Conservation (phyloP, 2,329 filamentous ascomycete genomes). For the Apiospora rasikravindrae region DNA sequence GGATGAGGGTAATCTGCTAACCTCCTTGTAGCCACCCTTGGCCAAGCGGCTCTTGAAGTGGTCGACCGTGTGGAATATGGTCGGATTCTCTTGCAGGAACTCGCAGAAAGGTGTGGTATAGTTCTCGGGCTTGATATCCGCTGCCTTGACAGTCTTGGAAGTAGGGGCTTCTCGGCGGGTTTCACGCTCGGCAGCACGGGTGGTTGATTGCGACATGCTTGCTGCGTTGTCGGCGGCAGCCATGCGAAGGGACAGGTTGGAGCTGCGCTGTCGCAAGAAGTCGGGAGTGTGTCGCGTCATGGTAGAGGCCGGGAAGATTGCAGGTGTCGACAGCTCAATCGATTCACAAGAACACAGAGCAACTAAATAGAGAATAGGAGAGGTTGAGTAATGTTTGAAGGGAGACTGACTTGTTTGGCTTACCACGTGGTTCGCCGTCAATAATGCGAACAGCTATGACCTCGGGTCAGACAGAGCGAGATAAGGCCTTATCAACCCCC, state of each 20-base stretch:
- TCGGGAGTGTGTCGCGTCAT: conserved; percentile 55
- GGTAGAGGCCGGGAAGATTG: not conserved
- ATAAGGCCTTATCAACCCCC: not conserved
- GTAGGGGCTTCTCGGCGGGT: conserved; percentile 32
- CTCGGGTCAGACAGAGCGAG: not conserved
- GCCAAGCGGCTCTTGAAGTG: conserved; percentile 77
- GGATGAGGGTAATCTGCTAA: conserved; percentile 40
- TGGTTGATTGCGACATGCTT: conserved; percentile 32
- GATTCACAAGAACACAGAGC: not conserved
- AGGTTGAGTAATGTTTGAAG: not conserved
- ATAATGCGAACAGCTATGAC: conserved; percentile 3
- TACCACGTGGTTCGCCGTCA: conserved; percentile 3
- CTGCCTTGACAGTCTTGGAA: conserved; percentile 30
- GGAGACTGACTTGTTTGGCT: conserved; percentile 5
- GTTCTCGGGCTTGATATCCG: conserved; percentile 55
- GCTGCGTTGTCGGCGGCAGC: conserved; percentile 40
- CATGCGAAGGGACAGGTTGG: conserved; percentile 52
- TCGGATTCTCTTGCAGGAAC: conserved; percentile 89
- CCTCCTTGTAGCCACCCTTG: conserved; percentile 74
- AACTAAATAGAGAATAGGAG: not conserved
- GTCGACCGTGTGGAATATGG: conserved; percentile 87
- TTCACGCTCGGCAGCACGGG: conserved; percentile 37
- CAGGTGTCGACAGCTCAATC: not conserved
- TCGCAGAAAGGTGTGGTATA: conserved; percentile 86
- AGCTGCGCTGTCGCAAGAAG: conserved; percentile 49